phyloP scores from a whole-genome alignment of 1,284 basidiomycete genomes.

The Coriolopsis trogii region DNA sequence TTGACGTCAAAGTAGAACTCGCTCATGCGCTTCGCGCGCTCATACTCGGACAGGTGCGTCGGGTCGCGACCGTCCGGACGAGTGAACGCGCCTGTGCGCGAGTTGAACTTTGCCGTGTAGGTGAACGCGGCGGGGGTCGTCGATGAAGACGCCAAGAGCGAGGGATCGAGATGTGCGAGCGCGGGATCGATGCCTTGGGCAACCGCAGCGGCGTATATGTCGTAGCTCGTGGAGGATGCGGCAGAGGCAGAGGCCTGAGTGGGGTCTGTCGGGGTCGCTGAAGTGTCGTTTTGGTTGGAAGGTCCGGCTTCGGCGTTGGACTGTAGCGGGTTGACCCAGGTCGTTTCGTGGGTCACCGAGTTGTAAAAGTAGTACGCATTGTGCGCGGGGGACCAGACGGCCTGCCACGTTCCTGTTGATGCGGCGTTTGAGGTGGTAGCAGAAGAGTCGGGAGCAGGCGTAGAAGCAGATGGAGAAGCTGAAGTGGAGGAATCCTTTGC shows the following conservation, averaged over 20 bases:
- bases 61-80: constrained; percentile 69
- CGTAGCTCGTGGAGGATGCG: constrained; percentile 36
- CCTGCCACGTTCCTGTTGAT: constrained; percentile 70
- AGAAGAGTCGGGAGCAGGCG: constrained; percentile 13
- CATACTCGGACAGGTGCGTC: constrained; percentile 80
- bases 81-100: constrained; percentile 81
- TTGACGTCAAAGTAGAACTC: constrained; percentile 88
- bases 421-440: constrained; percentile 1
- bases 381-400: constrained; percentile 81
- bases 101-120: constrained; percentile 81
- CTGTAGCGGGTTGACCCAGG: constrained; percentile 85
- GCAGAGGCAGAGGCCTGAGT: constrained; percentile 27
- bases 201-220: constrained; percentile 63
- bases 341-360: constrained; percentile 76
- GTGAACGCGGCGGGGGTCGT: constrained; percentile 46
- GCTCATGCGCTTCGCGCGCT: constrained; percentile 84
- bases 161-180: constrained; percentile 81
- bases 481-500: constrained; percentile 8
- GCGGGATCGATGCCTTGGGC: constrained; percentile 85
- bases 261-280: constrained; percentile 29
- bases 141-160: constrained; percentile 53
- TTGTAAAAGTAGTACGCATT: constrained; percentile 93
- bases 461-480: constrained; percentile 6
- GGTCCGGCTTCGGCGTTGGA: constrained; percentile 27
- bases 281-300: constrained; percentile 26